Evolutionary conservation across 805 yeast genomes (phyloP).

Genomic region (Komagataella kurtzmanii): DNA sequence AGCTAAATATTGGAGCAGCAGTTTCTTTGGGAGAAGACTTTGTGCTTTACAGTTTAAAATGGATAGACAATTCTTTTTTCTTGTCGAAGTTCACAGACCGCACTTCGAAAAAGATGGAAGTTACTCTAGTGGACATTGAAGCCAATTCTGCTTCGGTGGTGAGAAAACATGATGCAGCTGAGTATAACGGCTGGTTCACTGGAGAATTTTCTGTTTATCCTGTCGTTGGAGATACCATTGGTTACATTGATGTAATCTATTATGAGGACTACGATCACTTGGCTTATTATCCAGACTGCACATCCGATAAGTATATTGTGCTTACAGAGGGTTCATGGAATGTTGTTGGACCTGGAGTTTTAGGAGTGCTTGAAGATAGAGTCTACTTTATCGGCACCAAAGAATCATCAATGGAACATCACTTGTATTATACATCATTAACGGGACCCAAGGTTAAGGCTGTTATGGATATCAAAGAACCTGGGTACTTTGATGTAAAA

Average conservation of each 20-base stretch:
- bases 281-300: constrained; percentile 39
- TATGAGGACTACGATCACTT: constrained; percentile 48
- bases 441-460: constrained; percentile 17
- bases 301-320: constrained; percentile 23
- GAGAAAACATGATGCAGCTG: constrained; percentile 27
- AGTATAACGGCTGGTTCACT: constrained; percentile 36
- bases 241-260: constrained; percentile 53
- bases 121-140: constrained; percentile 26
- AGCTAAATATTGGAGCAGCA: constrained; percentile 7
- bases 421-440: constrained; percentile 35
- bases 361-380: constrained; percentile 26
- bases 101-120: constrained; percentile 39
- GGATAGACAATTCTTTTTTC: constrained; percentile 38
- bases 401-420: constrained; percentile 43
- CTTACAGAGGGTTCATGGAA: constrained; percentile 38
- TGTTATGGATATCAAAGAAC: background rate
- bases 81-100: constrained; percentile 53
- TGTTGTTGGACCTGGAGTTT: constrained; percentile 29
- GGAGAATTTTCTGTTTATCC: constrained; percentile 6
- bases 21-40: constrained; percentile 27
- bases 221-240: constrained; percentile 10
- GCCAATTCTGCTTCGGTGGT: constrained; percentile 19
- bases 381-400: constrained; percentile 47
- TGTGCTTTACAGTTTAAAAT: constrained; percentile 46
- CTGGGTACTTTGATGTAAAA: constrained; percentile 32